Evolutionary conservation across 257 asterid genomes (phyloP).

Genomic region (Petunia secreta): DNA sequence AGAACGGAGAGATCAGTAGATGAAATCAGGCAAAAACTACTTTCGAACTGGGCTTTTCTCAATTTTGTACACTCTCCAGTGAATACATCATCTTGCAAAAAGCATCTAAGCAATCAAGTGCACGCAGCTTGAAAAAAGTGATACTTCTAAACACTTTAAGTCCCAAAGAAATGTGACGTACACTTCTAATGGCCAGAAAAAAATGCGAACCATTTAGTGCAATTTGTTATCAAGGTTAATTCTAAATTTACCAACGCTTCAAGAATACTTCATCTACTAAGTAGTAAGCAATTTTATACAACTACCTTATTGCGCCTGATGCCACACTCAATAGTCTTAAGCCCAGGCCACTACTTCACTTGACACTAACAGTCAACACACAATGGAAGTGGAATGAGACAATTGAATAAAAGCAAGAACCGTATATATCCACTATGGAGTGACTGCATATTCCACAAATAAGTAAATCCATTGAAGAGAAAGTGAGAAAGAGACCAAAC

Average conservation of each 20-base stretch:
- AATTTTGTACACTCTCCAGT: background rate
- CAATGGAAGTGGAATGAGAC: background rate
- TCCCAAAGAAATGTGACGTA: background rate
- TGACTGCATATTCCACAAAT: background rate
- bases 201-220: background rate
- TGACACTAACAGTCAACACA: background rate
- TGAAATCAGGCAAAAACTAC: background rate
- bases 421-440: background rate
- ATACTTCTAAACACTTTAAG: constrained; percentile 5
- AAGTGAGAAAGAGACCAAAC: constrained; percentile 22
- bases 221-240: background rate
- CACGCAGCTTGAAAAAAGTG: background rate
- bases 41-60: background rate
- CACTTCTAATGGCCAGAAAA: background rate
- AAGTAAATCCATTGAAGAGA: background rate
- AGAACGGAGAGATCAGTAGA: constrained; percentile 22
- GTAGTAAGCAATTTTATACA: background rate
- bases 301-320: background rate
- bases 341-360: background rate
- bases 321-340: background rate
- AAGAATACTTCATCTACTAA: too few species aligned
- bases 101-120: background rate
- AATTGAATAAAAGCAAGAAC: constrained; percentile 3
- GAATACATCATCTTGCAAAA: background rate
- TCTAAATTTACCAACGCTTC: too few species aligned